Evolutionary conservation across 2,329 filamentous ascomycete genomes (phyloP).

Genomic region (Cytospora chrysosperma): DNA sequence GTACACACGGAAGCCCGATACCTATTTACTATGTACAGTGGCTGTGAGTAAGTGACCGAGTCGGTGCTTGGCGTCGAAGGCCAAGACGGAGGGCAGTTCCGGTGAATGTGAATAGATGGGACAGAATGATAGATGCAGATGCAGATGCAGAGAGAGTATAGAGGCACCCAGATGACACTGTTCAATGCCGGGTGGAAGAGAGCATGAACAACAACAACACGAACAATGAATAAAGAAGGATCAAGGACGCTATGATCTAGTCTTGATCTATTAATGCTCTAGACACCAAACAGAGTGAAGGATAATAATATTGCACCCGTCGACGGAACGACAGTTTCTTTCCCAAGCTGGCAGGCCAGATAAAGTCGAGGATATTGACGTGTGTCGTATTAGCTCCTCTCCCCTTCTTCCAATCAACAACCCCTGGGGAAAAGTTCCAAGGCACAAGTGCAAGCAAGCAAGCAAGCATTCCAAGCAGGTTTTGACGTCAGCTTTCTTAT

Average conservation of each 20-base stretch:
- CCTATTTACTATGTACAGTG: background rate
- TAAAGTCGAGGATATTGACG: background rate
- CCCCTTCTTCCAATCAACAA: too few relatives aligned
- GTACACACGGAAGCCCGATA: background rate
- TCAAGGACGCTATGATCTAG: too few relatives aligned
- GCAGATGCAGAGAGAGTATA: too few relatives aligned
- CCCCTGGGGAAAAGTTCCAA: too few relatives aligned
- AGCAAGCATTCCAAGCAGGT: background rate
- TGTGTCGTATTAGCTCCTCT: too few relatives aligned
- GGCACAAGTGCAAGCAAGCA: too few relatives aligned
- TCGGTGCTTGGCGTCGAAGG: slow-evolving; percentile 12
- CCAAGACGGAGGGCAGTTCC: slow-evolving; percentile 6
- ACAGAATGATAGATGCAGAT: background rate
- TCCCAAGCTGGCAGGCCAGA: too few relatives aligned
- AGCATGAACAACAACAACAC: too few relatives aligned
- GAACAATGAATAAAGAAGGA: background rate
- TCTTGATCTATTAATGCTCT: too few relatives aligned
- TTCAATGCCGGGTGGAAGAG: background rate
- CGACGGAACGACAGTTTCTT: background rate
- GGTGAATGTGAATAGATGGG: too few relatives aligned
- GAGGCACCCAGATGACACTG: background rate
- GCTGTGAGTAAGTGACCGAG: background rate
- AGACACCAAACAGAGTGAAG: background rate
- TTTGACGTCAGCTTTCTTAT: background rate
- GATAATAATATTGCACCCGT: background rate